Percentiles rank a stretch among this genome's conserved stretches.
These are phyloP conservation scores for Ormosia semicastrata DNA, from an alignment of 306 rosid species.

Conservation along the genomic window DNA sequence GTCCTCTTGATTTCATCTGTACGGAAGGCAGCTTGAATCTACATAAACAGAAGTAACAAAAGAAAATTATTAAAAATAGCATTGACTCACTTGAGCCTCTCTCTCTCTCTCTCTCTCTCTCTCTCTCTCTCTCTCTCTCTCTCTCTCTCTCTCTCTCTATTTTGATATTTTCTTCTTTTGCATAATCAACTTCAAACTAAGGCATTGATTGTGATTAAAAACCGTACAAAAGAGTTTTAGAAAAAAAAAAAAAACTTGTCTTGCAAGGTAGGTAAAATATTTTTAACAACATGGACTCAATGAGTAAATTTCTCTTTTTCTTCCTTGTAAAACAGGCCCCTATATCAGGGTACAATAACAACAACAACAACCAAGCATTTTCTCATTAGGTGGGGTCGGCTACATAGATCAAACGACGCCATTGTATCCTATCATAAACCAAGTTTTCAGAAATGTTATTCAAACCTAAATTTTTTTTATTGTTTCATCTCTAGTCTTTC, in stretches of 20 bases:
- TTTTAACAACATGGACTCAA: not conserved
- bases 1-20: constrained; percentile 94
- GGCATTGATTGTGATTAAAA: not conserved
- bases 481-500: too few species aligned
- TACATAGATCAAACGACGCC: too few species aligned
- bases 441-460: too few species aligned
- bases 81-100: not conserved
- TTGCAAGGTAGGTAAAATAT: not conserved
- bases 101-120: not conserved
- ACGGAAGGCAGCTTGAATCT: constrained; percentile 99
- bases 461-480: too few species aligned
- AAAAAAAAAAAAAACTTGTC: not conserved
- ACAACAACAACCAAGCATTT: too few species aligned
- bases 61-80: not conserved
- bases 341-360: not conserved
- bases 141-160: not conserved
- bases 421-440: too few species aligned
- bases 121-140: not conserved
- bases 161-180: not conserved
- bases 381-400: too few species aligned
- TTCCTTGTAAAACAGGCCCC: not conserved
- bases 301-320: not conserved
- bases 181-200: not conserved
- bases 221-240: not conserved
- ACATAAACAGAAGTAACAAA: constrained; percentile 16